Evolutionary conservation across 2,329 filamentous ascomycete species (phyloP).

Genomic region (Periconia macrospinosa): DNA sequence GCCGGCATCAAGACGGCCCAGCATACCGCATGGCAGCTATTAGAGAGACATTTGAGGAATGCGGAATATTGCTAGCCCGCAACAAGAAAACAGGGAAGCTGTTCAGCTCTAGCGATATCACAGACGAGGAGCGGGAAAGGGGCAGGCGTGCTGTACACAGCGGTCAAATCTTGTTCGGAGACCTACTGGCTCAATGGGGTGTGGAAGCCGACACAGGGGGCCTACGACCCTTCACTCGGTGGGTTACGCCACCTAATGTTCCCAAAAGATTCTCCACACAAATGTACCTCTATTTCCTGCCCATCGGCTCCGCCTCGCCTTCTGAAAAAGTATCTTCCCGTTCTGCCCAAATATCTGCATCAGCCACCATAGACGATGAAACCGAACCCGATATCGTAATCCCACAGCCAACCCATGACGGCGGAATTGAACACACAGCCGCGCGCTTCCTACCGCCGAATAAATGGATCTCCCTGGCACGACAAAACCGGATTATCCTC

Average conservation of each 20-base stretch:
- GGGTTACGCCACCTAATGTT: slow-evolving; percentile 78
- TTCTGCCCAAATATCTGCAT: slow-evolving; percentile 29
- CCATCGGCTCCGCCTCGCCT: slow-evolving; percentile 49
- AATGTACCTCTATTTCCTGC: slow-evolving; percentile 94
- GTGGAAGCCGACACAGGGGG: slow-evolving; percentile 67
- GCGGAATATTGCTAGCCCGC: slow-evolving; percentile 78
- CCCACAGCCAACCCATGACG: slow-evolving; percentile 72
- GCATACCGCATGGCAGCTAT: slow-evolving; percentile 83
- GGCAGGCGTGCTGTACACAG: slow-evolving; percentile 71
- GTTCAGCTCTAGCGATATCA: slow-evolving; percentile 55
- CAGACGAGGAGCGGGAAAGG: slow-evolving; percentile 61
- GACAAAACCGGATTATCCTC: slow-evolving; percentile 70
- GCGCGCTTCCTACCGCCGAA: slow-evolving; percentile 73
- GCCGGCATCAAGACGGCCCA: slow-evolving; percentile 69
- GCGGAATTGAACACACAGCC: slow-evolving; percentile 70
- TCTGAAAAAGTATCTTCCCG: slow-evolving; percentile 33
- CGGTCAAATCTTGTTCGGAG: slow-evolving; percentile 64
- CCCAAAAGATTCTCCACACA: slow-evolving; percentile 87
- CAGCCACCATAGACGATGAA: slow-evolving; percentile 18
- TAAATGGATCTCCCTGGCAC: slow-evolving; percentile 69
- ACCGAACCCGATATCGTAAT: slow-evolving; percentile 58
- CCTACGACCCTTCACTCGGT: slow-evolving; percentile 82
- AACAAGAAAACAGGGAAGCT: slow-evolving; percentile 56
- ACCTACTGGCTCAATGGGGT: slow-evolving; percentile 64
- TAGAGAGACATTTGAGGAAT: slow-evolving; percentile 93